These are phyloP conservation scores for Pythium vanterpoolii DNA, from an alignment of 352 stramenopile species.

Conservation along the genomic window DNA sequence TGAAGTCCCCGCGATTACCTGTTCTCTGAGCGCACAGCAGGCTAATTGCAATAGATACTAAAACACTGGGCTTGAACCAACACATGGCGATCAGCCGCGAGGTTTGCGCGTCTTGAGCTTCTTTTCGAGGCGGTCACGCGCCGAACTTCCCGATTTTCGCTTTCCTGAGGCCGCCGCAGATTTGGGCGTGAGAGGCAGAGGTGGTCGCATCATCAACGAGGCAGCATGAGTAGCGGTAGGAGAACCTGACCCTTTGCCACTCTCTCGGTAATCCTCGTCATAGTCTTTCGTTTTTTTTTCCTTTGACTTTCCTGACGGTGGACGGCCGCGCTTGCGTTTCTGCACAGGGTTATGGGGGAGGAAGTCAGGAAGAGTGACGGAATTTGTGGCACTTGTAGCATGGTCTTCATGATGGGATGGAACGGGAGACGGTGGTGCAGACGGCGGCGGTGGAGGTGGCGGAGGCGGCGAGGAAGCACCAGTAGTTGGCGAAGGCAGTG, in stretches of 20 bases:
- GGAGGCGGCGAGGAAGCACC: conserved; percentile 9
- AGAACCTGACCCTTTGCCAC: not conserved
- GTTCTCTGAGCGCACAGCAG: not conserved
- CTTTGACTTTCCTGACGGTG: conserved; percentile 8
- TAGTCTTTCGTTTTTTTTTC: conserved; percentile 16
- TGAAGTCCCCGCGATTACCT: conserved; percentile 7
- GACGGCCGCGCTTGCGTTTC: conserved; percentile 11
- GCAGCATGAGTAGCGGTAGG: conserved; percentile 4
- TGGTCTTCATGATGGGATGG: not conserved
- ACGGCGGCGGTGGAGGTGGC: conserved; percentile 15
- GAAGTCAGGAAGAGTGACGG: too few relatives aligned
- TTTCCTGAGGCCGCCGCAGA: conserved; percentile 32
- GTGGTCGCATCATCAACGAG: conserved; percentile 37
- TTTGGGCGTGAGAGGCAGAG: conserved; percentile 38
- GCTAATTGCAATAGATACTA: conserved; percentile 1
- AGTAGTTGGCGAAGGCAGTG: conserved; percentile 8
- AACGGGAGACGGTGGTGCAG: conserved; percentile 12
- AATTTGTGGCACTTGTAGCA: too few relatives aligned
- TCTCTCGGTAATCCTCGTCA: conserved; percentile 13
- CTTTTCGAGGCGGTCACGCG: conserved; percentile 69
- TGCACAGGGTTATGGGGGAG: not conserved
- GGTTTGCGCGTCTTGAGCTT: conserved; percentile 79
- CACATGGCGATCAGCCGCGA: conserved; percentile 5
- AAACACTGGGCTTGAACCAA: not conserved
- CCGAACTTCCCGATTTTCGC: conserved; percentile 50